Evolutionary conservation across 225 moss, liverwort and hornwort genomes (phyloP).

Genomic region (Asterella californica): DNA sequence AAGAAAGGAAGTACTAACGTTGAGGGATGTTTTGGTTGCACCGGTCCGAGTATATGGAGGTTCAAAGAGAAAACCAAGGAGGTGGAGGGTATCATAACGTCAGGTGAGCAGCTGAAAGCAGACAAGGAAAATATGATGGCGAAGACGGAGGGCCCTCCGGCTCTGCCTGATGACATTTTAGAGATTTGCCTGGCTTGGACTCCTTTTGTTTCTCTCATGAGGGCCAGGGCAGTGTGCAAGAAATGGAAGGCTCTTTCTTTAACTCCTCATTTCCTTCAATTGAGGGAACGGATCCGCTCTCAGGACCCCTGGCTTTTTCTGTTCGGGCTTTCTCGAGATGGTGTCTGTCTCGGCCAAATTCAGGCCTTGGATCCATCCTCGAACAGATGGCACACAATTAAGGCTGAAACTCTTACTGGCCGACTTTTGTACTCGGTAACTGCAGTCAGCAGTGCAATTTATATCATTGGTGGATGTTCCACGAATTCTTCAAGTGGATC

Average conservation of each 20-base stretch:
- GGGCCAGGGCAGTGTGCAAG: constrained; percentile 39
- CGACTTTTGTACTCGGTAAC: constrained; percentile 36
- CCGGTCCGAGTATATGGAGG: constrained; percentile 30
- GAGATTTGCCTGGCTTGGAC: constrained; percentile 46
- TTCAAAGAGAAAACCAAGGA: constrained; percentile 21
- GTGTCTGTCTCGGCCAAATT: constrained; percentile 38
- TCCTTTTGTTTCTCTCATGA: constrained; percentile 38
- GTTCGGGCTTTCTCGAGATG: constrained; percentile 40
- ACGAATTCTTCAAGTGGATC: constrained; percentile 18
- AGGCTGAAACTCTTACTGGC: constrained; percentile 39
- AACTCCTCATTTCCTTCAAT: constrained; percentile 40
- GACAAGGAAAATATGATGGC: not conserved
- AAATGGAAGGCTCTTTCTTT: constrained; percentile 40
- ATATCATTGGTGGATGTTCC: constrained; percentile 40
- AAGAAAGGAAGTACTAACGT: constrained; percentile 9
- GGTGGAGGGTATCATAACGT: not conserved
- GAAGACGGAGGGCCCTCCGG: constrained; percentile 4
- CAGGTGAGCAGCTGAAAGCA: not conserved
- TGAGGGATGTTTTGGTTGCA: constrained; percentile 34
- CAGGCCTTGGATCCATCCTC: constrained; percentile 40
- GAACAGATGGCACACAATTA: constrained; percentile 41
- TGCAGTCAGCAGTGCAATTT: constrained; percentile 32
- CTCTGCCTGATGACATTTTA: constrained; percentile 36
- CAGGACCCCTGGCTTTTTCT: constrained; percentile 44
- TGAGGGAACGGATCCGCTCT: constrained; percentile 27